A percentile compares a stretch with the other conserved stretches of the same genome.
Conservation (phyloP, 1,284 basidiomycete species). For the Melampsora larici-populina region DNA sequence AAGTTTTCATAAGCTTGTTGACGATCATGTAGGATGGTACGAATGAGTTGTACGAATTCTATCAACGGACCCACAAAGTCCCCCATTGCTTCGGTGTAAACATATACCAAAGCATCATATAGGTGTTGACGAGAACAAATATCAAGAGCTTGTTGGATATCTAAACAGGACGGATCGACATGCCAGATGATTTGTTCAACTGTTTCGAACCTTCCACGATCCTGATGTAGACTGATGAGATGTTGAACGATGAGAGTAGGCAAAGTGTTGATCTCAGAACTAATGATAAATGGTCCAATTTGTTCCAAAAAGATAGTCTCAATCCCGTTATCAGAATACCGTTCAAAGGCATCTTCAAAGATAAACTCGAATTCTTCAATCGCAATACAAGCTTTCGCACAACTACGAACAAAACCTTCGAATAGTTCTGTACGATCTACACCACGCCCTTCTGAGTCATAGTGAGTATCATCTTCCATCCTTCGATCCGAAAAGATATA, state of each 20-base stretch:
- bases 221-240: conserved; percentile 72
- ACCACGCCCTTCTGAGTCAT: conserved; percentile 75
- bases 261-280: conserved; percentile 67
- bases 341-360: conserved; percentile 87
- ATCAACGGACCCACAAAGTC: conserved; percentile 89
- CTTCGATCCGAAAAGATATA: conserved; percentile 94
- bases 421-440: conserved; percentile 88
- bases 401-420: conserved; percentile 77
- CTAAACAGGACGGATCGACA: conserved; percentile 82
- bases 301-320: conserved; percentile 78
- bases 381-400: conserved; percentile 75
- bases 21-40: conserved; percentile 57
- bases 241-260: conserved; percentile 74
- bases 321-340: conserved; percentile 80
- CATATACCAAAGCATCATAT: conserved; percentile 91
- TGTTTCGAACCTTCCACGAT: conserved; percentile 64
- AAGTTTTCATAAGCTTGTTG: conserved; percentile 30
- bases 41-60: conserved; percentile 73
- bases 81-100: conserved; percentile 79
- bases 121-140: conserved; percentile 78
- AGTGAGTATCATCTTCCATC: conserved; percentile 81
- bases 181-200: conserved; percentile 93
- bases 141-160: conserved; percentile 85
- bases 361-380: conserved; percentile 77
- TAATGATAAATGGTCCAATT: conserved; percentile 78